phyloP scores from a whole-genome alignment of 306 rosid genomes.

The Acacia melanoxylon region DNA sequence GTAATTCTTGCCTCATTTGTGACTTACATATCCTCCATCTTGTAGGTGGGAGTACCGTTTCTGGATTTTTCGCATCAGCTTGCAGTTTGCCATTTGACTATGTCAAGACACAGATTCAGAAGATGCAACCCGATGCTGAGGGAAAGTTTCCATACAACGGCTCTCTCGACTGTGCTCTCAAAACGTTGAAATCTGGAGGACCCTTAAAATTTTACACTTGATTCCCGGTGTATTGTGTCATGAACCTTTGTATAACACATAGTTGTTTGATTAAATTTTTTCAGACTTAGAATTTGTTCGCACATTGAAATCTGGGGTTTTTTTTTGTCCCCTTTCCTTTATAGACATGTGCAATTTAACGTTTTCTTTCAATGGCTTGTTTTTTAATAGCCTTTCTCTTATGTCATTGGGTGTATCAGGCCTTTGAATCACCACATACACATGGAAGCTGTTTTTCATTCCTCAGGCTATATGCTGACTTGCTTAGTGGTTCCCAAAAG shows the following conservation, averaged over 20 bases:
- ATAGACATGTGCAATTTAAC: neutral
- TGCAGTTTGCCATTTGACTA: conserved; percentile 23
- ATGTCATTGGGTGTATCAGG: conserved; percentile 53
- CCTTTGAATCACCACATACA: conserved; percentile 92
- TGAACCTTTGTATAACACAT: too few relatives aligned
- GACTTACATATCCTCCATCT: neutral
- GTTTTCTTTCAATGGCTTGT: neutral
- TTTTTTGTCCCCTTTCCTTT: neutral
- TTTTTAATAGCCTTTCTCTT: neutral
- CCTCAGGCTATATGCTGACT: conserved; percentile 94
- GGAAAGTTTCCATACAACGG: neutral
- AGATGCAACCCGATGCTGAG: conserved; percentile 11
- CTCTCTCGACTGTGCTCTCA: conserved; percentile 8
- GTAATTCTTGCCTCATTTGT: neutral
- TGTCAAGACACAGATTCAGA: conserved; percentile 18
- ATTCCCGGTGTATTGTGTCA: conserved; percentile 15
- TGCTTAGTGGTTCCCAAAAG: conserved; percentile 87
- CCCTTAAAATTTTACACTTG: conserved; percentile 11
- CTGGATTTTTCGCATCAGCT: conserved; percentile 19
- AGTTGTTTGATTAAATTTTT: too few relatives aligned
- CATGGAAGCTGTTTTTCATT: conserved; percentile 72
- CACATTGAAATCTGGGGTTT: too few relatives aligned
- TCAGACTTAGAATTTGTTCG: too few relatives aligned
- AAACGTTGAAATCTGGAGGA: conserved; percentile 19
- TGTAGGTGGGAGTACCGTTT: conserved; percentile 2